A percentile compares a stretch with the other conserved stretches of the same genome.
Evolutionary conservation across 352 stramenopile genomes (phyloP).

Genomic region (Halophytophthora polymorphica): DNA sequence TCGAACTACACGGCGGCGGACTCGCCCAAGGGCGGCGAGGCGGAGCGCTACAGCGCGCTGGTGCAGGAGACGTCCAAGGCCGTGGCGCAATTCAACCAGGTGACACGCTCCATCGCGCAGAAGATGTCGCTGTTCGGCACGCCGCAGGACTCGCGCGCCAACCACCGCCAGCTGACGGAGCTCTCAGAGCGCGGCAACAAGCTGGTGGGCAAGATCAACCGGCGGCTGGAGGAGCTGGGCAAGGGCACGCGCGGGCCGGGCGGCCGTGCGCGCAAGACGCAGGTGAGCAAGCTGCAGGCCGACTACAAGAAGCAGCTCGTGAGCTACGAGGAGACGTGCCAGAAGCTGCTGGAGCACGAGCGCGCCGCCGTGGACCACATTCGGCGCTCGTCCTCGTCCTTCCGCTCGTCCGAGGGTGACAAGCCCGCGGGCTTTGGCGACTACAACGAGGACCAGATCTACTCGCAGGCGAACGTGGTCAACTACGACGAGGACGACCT

Average conservation of each 20-base stretch:
- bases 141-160: conserved; percentile 50
- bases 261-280: conserved; percentile 41
- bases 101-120: conserved; percentile 53
- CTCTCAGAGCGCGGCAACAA: conserved; percentile 60
- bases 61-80: conserved; percentile 58
- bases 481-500: conserved; percentile 69
- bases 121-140: conserved; percentile 65
- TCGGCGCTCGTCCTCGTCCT: conserved; percentile 45
- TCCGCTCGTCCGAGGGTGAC: conserved; percentile 37
- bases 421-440: conserved; percentile 38
- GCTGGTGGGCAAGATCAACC: conserved; percentile 55
- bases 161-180: conserved; percentile 62
- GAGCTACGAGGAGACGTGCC: conserved; percentile 54
- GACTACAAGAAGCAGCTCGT: conserved; percentile 68
- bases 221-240: conserved; percentile 45
- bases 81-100: conserved; percentile 59
- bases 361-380: conserved; percentile 46
- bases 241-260: conserved; percentile 27
- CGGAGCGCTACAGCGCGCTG: conserved; percentile 48
- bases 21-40: conserved; percentile 46
- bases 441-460: conserved; percentile 70
- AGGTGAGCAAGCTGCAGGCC: conserved; percentile 49
- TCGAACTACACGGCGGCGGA: conserved; percentile 52
- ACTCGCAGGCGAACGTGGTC: conserved; percentile 56
- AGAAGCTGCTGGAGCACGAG: conserved; percentile 44